Evolutionary conservation across 352 stramenopile genomes (phyloP), one percentile per base, ranked within the genome.

Genomic region (Globisporangium echinulatum): DNA sequence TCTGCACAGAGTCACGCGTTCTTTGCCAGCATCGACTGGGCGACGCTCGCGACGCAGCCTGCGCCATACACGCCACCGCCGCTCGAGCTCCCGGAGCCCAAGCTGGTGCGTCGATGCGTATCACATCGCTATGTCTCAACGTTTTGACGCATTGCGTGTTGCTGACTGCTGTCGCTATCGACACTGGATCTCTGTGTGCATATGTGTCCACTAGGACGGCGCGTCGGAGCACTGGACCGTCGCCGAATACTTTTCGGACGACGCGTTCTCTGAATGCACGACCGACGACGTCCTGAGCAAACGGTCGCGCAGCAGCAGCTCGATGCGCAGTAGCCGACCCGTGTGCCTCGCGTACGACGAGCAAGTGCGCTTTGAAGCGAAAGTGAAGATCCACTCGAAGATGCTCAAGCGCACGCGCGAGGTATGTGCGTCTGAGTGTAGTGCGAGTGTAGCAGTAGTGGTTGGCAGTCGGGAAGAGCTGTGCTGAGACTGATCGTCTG

Each of bases 1-100:
- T 49, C 47, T 13, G 4, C 19, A 7, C 46, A 94, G 82, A 78
- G 69, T 33, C 86, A 95, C 39, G 69, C 72, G 5, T 95, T 94
- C 59, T 95, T 95, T 63, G 68, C 84, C 51, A 84, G 79, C 14
- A 67, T 94, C 47, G 65, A 94, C 43, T 95, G 86, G 86, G 74
- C 82, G 19, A 67, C 70, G 7, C 70, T 92, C 39, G 56, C 69
- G 43, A 59, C 83, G 47, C 72, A 82, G 52, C 69, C 63, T 42
- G 68, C 84, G 2, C 86, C 84, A 15, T 92, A 85, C 56, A 72
- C 49, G 33, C 85, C 85, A 50, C 76, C 79, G 15, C 56, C 64
- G 4, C 64, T 89, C 37, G 71, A 81, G 13, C 69, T 92, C 33
- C 64, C 78, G 0, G 82, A 92, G 37, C 79, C 82, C 33, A 77